Evolutionary conservation across 495 filamentous ascomycete genomes (phyloP), one percentile per base, ranked within the genome.

Genomic region (Daldinia decipiens): DNA sequence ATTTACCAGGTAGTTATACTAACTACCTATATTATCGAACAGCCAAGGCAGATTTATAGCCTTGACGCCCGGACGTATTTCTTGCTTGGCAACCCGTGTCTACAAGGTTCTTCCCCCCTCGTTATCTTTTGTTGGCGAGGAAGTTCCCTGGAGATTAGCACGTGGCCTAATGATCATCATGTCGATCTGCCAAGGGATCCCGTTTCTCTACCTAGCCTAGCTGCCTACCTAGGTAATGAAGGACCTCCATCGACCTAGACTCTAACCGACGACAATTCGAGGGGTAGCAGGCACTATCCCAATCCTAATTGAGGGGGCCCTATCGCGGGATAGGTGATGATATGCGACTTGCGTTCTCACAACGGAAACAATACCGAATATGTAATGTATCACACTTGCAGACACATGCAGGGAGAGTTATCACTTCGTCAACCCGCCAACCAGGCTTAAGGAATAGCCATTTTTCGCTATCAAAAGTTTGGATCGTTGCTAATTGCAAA

Each of bases 401-500:
- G 50, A 60, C 65, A 65, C 59, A 72, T 65, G 70, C 70, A 59
- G 59, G 26, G 60, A 53, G 50, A 27, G 43, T 24, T 31, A 53
- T 53, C 50, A 53, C 50, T 31, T 59, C n/a, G 47, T 24, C 39
- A 62, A 12, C 68, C 34, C 63, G 47, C 68, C 63, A 71, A 68
- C 64, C 60, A 72, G 56, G 56, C 21, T 34, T 47, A 12, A 40
- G 62, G 60, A 36, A 54, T 50, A 21, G 24, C 45, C 59, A 43
- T 24, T 60, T 56, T 24, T 65, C 64, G 13, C 55, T 17, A 40
- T 68, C 64, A 38, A 59, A 53, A 68, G 59, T 68, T 68, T 68
- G 70, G 60, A 68, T 68, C 61, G 56, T 32, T 72, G 32, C 54
- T 40, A 68, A 65, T 72, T 68, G 26, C 70, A 72, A 68, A 72